Base-by-base conservation (phyloP, 345 rosid genomes). In the Cochlearia excelsa region DNA sequence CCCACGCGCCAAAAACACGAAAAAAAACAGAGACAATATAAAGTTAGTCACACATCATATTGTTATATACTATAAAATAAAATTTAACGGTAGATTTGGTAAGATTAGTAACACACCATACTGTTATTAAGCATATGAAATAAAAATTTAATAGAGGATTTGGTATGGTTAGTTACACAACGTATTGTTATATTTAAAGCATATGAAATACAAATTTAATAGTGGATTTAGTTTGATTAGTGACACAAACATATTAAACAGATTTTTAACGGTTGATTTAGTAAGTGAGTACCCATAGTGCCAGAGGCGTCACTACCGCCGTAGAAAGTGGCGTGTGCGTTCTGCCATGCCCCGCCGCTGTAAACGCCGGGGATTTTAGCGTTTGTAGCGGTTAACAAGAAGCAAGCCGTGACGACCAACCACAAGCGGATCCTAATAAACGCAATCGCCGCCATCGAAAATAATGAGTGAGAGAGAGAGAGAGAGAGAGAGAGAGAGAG, bases 261-360 rank as follows among this genome's bases (percentile, higher is more conserved):
- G 28, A 50, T 31, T 30, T 10, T 7, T 10, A 53, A 30, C 1
- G 26, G 11, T 27, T 27, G 11, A 46, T 42, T 42, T 30, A 34
- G 31, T 30, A 3, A 46, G 40, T 57, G 27, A 66, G 29, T 84
- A 87, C 95, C 91, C 95, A 84, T 84, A n/a, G 96, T 88, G 33
- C 96, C 96, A 5, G 94, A 84, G 59, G 94, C 94, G 65, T 88
- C 96, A 26, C 76, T 53, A 10, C 95, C 96, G 1, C 96, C 96
- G 47, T 88, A 88, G 77, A 88, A 88, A 42, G 96, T 86, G 48
- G 96, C 96, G 66, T 88, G 96, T 4, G 96, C 95, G 29, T 37
- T 77, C 60, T 86, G 78, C 96, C 96, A 88, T 0, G 69, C 44
- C 0, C 85, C 87, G 7, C 91, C 96, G 3, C 41, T n/a, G 82